Evolutionary conservation across 2,329 filamentous ascomycete species (phyloP), one percentile per base, ranked within the genome.

Genomic region (Colletotrichum phormii): DNA sequence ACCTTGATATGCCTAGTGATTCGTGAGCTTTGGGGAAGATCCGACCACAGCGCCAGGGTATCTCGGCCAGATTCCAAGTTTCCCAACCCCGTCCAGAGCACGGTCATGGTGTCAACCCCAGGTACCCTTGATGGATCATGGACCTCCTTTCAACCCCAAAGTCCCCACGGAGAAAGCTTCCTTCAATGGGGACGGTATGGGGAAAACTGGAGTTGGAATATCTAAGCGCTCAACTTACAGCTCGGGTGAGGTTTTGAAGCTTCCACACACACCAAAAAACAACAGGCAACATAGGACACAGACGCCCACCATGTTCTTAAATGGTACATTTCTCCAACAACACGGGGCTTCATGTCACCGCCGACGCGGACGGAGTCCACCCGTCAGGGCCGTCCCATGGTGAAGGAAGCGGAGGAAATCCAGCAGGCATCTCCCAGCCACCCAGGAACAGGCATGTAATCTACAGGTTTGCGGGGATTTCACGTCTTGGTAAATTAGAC

Each of bases 111-210:
- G 18, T 18, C 62, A 26, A 15, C 29, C 29, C 60, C 63, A 55
- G 22, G 24, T 57, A 51, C 58, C 33, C 35, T 58, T 65, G 26
- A 13, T 31, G 4, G 31, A 55, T 33, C 24, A 15, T 2, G 35
- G 29, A 3, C n/a, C 1, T 29, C 22, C 31, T 54, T 33, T 35
- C 15, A 42, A 72, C 65, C 53, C 65, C 69, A 54, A 62, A 26
- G 53, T 59, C 65, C 26, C 59, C 70, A 54, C 59, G 59, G 46
- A 64, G 31, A 70, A 64, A 64, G 42, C 59, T 72, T 72, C 65
- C 65, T 72, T 70, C 5, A 5, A 69, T 69, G 70, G 70, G 33
- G 65, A 54, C 33, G 7, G 29, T 72, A 55, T 59, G 59, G 54
- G 70, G 70, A 60, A 64, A 60, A 31, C 54, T 57, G 65, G 65